Conservation (phyloP, 225 moss, liverwort and hornwort species). For the Straminergon stramineum region DNA sequence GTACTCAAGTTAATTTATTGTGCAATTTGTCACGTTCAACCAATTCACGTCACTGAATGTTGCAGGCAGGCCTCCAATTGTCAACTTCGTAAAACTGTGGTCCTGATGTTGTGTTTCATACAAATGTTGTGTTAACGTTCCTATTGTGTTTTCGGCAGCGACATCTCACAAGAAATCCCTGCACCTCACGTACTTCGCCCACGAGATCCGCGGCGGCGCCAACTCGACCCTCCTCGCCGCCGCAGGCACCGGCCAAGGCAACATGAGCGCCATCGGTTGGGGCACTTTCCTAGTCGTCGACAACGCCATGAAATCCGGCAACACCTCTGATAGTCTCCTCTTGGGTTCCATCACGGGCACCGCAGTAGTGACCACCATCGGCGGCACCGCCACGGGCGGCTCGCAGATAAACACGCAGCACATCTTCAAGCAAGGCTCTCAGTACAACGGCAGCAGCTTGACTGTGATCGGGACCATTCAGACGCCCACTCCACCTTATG, state of each 20-base stretch:
- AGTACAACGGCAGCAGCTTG: neutral
- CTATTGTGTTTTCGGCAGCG: neutral
- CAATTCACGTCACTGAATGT: neutral
- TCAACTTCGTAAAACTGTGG: neutral
- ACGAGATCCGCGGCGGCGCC: neutral
- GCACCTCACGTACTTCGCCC: conserved; percentile 3
- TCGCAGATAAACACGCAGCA: neutral
- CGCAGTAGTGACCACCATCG: neutral
- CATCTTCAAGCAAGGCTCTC: neutral
- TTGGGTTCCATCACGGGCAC: neutral
- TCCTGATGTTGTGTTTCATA: neutral
- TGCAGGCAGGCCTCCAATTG: neutral
- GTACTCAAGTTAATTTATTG: no score
- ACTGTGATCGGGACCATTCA: neutral
- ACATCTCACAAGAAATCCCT: neutral
- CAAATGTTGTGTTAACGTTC: neutral
- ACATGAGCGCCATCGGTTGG: neutral
- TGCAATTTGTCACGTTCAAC: neutral
- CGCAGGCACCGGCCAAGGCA: neutral
- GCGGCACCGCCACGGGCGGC: neutral
- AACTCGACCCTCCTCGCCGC: neutral
- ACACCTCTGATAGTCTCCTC: neutral
- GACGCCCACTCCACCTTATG: neutral
- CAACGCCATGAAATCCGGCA: neutral
- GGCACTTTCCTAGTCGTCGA: neutral